Conservation (phyloP, 2,329 filamentous ascomycete genomes). For the Aspergillus sp. region DNA sequence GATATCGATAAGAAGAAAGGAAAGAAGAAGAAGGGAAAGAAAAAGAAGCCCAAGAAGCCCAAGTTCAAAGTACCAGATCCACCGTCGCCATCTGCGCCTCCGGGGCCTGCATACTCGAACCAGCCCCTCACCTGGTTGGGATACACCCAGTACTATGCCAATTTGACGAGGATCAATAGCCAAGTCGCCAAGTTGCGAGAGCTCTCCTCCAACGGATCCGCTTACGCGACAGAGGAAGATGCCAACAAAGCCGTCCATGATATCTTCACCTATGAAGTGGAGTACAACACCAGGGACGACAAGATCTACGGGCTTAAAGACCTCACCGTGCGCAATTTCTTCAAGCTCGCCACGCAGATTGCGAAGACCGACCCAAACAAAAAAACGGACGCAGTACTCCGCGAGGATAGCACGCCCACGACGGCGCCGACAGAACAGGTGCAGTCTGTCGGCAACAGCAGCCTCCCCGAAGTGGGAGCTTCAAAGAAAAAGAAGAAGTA, state of each 20-base stretch:
- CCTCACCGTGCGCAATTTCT: slow-evolving; percentile 71
- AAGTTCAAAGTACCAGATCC: slow-evolving; percentile 58
- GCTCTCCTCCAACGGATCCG: slow-evolving; percentile 3
- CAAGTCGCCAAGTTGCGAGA: slow-evolving; percentile 38
- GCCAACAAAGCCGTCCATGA: slow-evolving; percentile 20
- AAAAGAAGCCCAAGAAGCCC: slow-evolving; percentile 45
- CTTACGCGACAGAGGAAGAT: slow-evolving; percentile 1
- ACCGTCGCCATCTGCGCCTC: slow-evolving; percentile 62
- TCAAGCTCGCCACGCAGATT: slow-evolving; percentile 72
- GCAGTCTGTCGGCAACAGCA: slow-evolving; percentile 22
- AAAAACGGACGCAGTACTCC: slow-evolving; percentile 14
- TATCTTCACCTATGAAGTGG: slow-evolving; percentile 67
- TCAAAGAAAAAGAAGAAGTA: slow-evolving; percentile 26
- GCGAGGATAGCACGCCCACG: slow-evolving; percentile 31
- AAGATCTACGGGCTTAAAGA: slow-evolving; percentile 65
- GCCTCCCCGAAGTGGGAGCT: not conserved
- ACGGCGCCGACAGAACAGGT: slow-evolving; percentile 35
- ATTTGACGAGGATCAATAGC: slow-evolving; percentile 83
- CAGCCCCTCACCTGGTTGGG: slow-evolving; percentile 70
- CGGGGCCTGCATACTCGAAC: slow-evolving; percentile 81
- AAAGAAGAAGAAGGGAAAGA: slow-evolving; percentile 38
- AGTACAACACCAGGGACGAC: slow-evolving; percentile 78
- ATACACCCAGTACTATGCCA: slow-evolving; percentile 88
- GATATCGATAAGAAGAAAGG: slow-evolving; percentile 16
- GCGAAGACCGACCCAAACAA: slow-evolving; percentile 37